phyloP scores from a whole-genome alignment of 768 basidiomycete genomes.

The Agaricus subrufescens region DNA sequence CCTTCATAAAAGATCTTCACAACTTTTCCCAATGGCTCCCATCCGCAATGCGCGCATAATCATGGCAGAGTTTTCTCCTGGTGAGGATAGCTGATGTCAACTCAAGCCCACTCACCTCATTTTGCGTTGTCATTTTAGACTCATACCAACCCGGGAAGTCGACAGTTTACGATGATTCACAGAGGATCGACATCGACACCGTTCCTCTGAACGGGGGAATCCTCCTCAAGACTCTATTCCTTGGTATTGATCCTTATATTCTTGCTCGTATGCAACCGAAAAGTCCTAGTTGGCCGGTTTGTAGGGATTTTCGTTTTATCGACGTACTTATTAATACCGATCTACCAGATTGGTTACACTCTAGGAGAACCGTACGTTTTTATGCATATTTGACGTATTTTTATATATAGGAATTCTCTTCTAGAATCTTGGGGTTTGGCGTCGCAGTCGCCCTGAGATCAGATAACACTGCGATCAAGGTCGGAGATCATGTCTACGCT shows the following conservation, averaged over 20 bases:
- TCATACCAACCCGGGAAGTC: slow-evolving; percentile 34
- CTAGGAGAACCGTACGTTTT: slow-evolving; percentile 31
- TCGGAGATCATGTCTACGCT: slow-evolving; percentile 39
- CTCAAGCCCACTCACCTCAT: too few species aligned
- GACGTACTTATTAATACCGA: slow-evolving; percentile 6
- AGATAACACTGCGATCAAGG: slow-evolving; percentile 25
- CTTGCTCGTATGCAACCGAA: slow-evolving; percentile 30
- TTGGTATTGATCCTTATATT: slow-evolving; percentile 41
- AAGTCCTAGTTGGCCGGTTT: too few species aligned
- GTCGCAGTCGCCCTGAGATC: slow-evolving; percentile 42
- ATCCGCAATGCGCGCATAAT: too few species aligned
- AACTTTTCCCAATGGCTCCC: too few species aligned
- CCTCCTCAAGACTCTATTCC: slow-evolving; percentile 44
- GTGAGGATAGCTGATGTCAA: too few species aligned
- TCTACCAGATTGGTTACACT: too few species aligned
- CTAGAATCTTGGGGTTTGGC: slow-evolving; percentile 28
- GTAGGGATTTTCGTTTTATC: slow-evolving; percentile 5
- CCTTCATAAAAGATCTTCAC: too few species aligned
- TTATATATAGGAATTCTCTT: not conserved
- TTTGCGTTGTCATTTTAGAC: too few species aligned
- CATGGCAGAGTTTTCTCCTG: too few species aligned
- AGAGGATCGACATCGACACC: slow-evolving; percentile 46
- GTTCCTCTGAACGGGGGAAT: slow-evolving; percentile 42
- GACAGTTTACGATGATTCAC: slow-evolving; percentile 35
- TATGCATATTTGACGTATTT: not conserved